Conservation (phyloP, 1,284 basidiomycete species). For the Phenoliferia sp. region DNA sequence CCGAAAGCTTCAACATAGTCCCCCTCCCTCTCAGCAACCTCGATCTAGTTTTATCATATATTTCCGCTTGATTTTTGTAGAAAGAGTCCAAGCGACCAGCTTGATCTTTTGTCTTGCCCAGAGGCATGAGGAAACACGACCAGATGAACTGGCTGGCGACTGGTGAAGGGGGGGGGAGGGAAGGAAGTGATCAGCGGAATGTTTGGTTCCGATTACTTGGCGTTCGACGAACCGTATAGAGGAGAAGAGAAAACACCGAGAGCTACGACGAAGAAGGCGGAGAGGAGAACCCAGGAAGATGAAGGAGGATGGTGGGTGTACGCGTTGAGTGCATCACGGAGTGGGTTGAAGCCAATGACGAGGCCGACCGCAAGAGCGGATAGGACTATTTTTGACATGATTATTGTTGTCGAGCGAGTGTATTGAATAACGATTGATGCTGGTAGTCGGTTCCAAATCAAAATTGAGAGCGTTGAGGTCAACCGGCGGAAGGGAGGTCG, state of each 20-base stretch:
- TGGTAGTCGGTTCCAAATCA: background rate
- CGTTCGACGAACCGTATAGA: background rate
- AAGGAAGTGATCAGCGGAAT: background rate
- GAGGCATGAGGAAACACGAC: slow-evolving; percentile 45
- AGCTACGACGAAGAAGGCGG: background rate
- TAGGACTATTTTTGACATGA: background rate
- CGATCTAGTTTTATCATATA: slow-evolving; percentile 62
- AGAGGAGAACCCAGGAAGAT: slow-evolving; percentile 9
- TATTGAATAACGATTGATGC: background rate
- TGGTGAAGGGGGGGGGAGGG: background rate
- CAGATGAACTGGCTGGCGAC: slow-evolving; percentile 21
- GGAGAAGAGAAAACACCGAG: slow-evolving; percentile 4
- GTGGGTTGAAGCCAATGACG: slow-evolving; percentile 15
- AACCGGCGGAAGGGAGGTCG: too few species aligned
- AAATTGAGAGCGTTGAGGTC: background rate
- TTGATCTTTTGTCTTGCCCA: slow-evolving; percentile 40
- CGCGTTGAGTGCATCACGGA: slow-evolving; percentile 7
- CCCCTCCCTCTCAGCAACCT: slow-evolving; percentile 62
- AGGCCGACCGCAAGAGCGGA: background rate
- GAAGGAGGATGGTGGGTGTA: slow-evolving; percentile 6
- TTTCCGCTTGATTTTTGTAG: slow-evolving; percentile 60
- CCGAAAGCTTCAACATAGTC: slow-evolving; percentile 64
- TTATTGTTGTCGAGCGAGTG: background rate
- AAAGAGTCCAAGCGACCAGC: slow-evolving; percentile 50
- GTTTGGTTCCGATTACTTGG: background rate